Evolutionary conservation across 805 yeast genomes (phyloP), one percentile per base, ranked within the genome.

Genomic region (Ogataea dorogensis): DNA sequence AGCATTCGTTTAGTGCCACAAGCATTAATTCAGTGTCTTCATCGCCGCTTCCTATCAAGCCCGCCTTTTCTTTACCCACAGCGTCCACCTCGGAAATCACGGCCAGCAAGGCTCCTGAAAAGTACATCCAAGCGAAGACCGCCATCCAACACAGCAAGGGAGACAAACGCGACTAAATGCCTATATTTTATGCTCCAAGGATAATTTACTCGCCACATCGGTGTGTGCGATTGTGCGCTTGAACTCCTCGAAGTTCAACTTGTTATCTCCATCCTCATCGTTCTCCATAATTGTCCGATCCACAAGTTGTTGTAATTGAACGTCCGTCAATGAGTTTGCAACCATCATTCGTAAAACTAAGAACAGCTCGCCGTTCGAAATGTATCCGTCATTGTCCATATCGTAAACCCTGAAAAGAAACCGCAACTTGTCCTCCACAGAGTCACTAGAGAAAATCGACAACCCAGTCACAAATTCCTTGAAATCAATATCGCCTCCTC

Each of bases 271-370:
- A 51, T 89, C 96, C 18, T 59, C 52, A 54, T 89, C 98, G 33
- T 87, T 89, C 58, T 91, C 97, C 79, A 87, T 77, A 47, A 94
- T 88, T 0, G 98, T 88, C 61, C 94, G 80, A 59, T 93, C 98
- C n/a, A 91, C 97, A 35, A 93, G 77, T 61, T 94, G 98, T 59
- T 93, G 99, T 38, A 93, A 70, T 53, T 93, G 96, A 17, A 77
- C 78, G 41, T 86, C 95, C 44, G 79, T 82, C 39, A 94, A 64
- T 54, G 93, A 88, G 49, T 79, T 81, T 1, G 98, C 98, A 17
- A 94, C 98, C 98, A 93, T 93, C 77, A 86, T 85, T 62, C 93
- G 86, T 65, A 93, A 68, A 25, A 93, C 98, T 25, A 91, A 71
- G 53, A 82, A 93, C 38, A 93, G 62, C 63, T 93, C 99, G 16